Evolutionary conservation across 2,329 filamentous ascomycete species (phyloP).

Genomic region (Diaporthe ilicicola): DNA sequence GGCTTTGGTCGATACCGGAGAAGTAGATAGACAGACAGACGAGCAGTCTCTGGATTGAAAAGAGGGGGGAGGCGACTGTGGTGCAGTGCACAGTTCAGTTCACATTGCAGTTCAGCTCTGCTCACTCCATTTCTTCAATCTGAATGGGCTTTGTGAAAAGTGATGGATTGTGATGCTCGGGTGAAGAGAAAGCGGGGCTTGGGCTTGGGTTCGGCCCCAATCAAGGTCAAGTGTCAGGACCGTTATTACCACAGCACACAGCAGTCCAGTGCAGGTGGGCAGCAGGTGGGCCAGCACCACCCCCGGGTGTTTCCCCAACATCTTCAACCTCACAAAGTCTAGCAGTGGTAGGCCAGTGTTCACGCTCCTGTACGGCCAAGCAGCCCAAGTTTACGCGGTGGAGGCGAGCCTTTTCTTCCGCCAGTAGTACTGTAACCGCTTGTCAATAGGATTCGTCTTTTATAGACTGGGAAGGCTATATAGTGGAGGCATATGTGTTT

Average conservation of each 20-base stretch:
- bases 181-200: constrained; percentile 9
- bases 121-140: constrained; percentile 18
- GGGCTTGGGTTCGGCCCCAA: not conserved
- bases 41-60: not conserved
- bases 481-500: not conserved
- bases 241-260: no score
- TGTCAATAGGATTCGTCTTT: not conserved
- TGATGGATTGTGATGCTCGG: constrained; percentile 21
- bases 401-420: not conserved
- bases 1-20: not conserved
- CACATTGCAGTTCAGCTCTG: not conserved
- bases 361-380: not conserved
- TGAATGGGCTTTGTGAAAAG: constrained; percentile 24
- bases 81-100: constrained; percentile 4
- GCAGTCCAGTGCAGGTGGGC: no score
- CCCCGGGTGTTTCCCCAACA: constrained; percentile 18
- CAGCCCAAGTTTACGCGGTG: not conserved
- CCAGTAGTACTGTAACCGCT: not conserved
- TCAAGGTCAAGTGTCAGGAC: not conserved
- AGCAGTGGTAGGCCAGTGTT: not conserved
- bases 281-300: not conserved
- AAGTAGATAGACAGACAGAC: not conserved
- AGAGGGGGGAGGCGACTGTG: not conserved
- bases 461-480: not conserved
- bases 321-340: not conserved